Conservation (phyloP, 306 rosid genomes). For the Parietaria judaica region DNA sequence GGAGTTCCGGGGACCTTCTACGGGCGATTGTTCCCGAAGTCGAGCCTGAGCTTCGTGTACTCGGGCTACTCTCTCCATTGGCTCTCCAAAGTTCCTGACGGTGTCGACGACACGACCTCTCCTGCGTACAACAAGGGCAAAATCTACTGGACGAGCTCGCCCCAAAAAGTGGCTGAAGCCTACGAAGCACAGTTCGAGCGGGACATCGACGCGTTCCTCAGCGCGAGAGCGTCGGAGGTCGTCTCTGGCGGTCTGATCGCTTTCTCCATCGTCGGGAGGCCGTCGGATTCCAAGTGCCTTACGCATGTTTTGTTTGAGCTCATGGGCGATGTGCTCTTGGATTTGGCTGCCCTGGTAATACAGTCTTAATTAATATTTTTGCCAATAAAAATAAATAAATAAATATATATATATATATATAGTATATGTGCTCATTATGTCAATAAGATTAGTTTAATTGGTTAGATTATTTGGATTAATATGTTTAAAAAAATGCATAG, state of each 20-base stretch:
- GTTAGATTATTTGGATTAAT: no score
- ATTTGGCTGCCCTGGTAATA: constrained; percentile 6
- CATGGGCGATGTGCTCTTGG: constrained; percentile 7
- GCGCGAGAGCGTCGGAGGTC: constrained; percentile 4
- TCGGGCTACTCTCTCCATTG: constrained; percentile 11
- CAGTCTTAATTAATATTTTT: neutral
- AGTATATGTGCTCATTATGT: no score
- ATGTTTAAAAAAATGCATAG: no score
- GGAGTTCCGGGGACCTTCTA: constrained; percentile 13
- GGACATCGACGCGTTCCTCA: neutral
- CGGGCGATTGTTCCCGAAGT: constrained; percentile 4
- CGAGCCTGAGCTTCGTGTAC: constrained; percentile 4
- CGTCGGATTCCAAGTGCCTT: constrained; percentile 5
- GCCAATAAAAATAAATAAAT: neutral
- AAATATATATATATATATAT: no score
- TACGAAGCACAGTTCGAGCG: constrained; percentile 4
- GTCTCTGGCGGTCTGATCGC: constrained; percentile 6
- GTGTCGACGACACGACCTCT: constrained; percentile 1
- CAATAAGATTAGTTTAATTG: no score
- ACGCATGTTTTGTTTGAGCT: constrained; percentile 3
- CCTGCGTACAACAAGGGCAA: constrained; percentile 8
- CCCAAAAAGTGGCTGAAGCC: constrained; percentile 1
- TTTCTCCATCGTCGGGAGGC: constrained; percentile 6
- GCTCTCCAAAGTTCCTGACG: constrained; percentile 7
- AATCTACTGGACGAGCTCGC: constrained; percentile 4